Evolutionary conservation across 805 yeast species (phyloP), one percentile per base, ranked within the genome.

Genomic region (Wickerhamiella lipophila): DNA sequence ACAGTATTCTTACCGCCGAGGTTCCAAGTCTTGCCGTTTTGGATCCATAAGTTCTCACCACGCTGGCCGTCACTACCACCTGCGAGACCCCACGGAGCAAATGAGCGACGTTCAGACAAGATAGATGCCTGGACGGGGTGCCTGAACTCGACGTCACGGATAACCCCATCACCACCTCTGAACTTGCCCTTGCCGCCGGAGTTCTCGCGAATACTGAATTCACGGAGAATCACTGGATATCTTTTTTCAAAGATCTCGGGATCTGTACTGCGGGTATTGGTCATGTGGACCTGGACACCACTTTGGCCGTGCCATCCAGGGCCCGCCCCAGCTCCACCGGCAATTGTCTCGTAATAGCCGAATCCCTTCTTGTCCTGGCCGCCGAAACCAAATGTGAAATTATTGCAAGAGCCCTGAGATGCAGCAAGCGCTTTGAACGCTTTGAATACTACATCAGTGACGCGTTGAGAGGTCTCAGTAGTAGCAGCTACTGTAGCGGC

Each of bases 401-500:
- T 92, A 65, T 92, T 89, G 64, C 95, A 85, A 52, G 92, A 87
- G 39, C 96, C 96, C 66, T 89, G 97, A 1, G 96, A 87, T 55
- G 87, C 96, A 2, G 96, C 96, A 69, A 86, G 83, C 4, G 87
- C 86, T 52, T 76, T 73, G 62, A 92, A 87, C 0, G 97, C 92
- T 58, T 80, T 81, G 59, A 89, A 70, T 36, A 92, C 76, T 2
- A 83, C 89, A 64, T 88, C 96, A 0, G 95, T 87, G 42, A 92
- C 78, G 57, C 96, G 74, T 64, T 92, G 97, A 1, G 96, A 82
- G 1, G 97, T 89, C 66, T 88, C 82, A 6, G 89, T 97, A 63
- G 89, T 89, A 7, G 96, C 96, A 41, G 88, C 92, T 16, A 89
- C 96, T 32, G 86, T 94, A 1, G 96, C 98, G 42, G 94, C 89